Base-by-base conservation (phyloP, 495 filamentous ascomycete species). In the Penicillium goetzii region DNA sequence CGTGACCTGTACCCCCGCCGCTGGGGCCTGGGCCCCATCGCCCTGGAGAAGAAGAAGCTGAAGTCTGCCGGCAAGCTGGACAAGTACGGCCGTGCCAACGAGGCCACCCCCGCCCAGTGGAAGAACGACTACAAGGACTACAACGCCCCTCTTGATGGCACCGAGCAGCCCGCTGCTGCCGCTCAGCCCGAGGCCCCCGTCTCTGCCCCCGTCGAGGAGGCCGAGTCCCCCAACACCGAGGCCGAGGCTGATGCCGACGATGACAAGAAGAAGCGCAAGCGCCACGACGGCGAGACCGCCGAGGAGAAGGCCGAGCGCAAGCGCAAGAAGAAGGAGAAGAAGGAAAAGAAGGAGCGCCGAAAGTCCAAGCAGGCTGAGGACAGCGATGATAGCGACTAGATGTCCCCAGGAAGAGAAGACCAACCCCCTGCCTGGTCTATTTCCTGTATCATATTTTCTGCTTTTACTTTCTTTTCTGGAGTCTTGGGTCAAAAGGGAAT, bases 51-150 rank as follows among this genome's bases (percentile, higher is more conserved):
- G 88, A 98, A 98, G 88, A 96, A 97, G 86, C 87, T 99, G 80
- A 98, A 97, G 85, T 90, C 90, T n/a, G 89, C 89, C 65, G 95
- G 95, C 74, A 94, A 97, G 81, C 88, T 99, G 28, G 95, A 99
- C 82, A 99, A 99, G 86, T 98, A 86, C 64, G 95, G 95, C 59
- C 86, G 94, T 45, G 76, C 91, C 55, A 99, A 97, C 76, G 94
- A 97, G 72, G 84, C 86, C 56, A 99, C 95, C 9, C 95, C 95
- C 26, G 86, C 90, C 51, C 88, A 93, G 75, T 99, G 95, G 95
- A 93, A 89, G 65, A 79, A 82, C 49, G 87, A 89, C 38, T 97
- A 97, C 84, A 93, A 89, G 74, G 95, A 99, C 80, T 97, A 86
- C 83, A 89, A 81, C 71, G 84, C 79, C 15, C 78, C 85, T 50